These are phyloP conservation scores for Plasmopara muralis DNA, from an alignment of 352 stramenopile species.

Conservation along the genomic window DNA sequence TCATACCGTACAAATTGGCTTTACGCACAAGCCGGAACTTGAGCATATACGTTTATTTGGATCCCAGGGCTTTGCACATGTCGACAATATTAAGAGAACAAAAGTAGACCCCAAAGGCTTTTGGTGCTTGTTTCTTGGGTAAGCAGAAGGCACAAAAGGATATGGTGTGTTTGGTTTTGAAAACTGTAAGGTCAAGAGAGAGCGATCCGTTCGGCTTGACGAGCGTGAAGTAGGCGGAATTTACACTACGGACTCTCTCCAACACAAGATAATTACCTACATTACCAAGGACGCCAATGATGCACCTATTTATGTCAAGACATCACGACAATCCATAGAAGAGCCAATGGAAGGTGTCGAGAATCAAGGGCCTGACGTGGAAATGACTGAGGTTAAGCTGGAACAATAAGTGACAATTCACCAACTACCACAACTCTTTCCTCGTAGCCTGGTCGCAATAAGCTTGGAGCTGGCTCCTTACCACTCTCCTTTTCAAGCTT, in stretches of 20 bases:
- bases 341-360: too few relatives aligned
- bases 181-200: neutral
- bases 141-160: neutral
- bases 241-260: neutral
- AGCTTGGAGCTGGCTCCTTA: too few relatives aligned
- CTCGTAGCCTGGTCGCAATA: too few relatives aligned
- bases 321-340: neutral
- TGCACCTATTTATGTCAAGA: neutral
- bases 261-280: neutral
- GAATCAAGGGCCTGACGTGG: too few relatives aligned
- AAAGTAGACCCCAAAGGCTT: neutral
- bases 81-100: neutral
- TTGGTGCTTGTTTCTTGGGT: too few relatives aligned
- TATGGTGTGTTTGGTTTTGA: neutral
- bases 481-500: too few relatives aligned
- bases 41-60: neutral
- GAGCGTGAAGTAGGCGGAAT: neutral
- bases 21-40: neutral
- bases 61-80: neutral
- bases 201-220: too few relatives aligned
- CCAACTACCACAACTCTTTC: too few relatives aligned
- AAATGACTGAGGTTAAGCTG: too few relatives aligned
- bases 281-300: neutral
- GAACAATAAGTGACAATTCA: too few relatives aligned
- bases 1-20: neutral